phyloP scores from a whole-genome alignment of 2,329 filamentous ascomycete species.

The Alternaria rosae region DNA sequence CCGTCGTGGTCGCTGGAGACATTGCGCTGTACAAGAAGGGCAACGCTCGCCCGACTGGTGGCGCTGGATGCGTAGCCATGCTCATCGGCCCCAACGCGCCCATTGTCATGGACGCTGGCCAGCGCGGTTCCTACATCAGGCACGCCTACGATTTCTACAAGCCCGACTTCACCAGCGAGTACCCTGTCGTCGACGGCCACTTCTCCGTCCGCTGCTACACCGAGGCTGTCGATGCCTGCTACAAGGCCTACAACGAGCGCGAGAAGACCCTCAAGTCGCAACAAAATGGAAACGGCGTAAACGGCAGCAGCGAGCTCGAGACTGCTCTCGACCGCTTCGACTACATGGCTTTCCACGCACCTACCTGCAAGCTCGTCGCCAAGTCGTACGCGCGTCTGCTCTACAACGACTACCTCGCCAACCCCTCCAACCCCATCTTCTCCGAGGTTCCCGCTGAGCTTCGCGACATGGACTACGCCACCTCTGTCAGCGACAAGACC shows the following conservation, averaged over 20 bases:
- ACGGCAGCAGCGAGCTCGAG: constrained; percentile 50
- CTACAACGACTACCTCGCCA: constrained; percentile 60
- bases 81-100: constrained; percentile 61
- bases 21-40: constrained; percentile 65
- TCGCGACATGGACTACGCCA: constrained; percentile 55
- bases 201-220: constrained; percentile 63
- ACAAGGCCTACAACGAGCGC: constrained; percentile 61
- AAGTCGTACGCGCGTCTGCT: constrained; percentile 62
- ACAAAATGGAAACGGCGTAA: constrained; percentile 50
- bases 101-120: constrained; percentile 58
- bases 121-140: constrained; percentile 59
- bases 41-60: constrained; percentile 60
- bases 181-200: constrained; percentile 61
- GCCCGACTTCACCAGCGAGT: constrained; percentile 62
- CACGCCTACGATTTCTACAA: constrained; percentile 65
- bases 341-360: constrained; percentile 63
- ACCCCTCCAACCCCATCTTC: constrained; percentile 58
- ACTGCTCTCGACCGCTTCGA: constrained; percentile 61
- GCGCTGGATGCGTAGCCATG: constrained; percentile 63
- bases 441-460: constrained; percentile 59
- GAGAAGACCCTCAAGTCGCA: constrained; percentile 56
- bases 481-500: constrained; percentile 59
- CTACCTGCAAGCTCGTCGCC: constrained; percentile 63
- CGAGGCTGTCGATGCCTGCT: constrained; percentile 61
- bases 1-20: constrained; percentile 61